A percentile compares a stretch with the other conserved stretches of the same genome.
phyloP scores from a whole-genome alignment of 2,329 filamentous ascomycete species.

The Microcera coccophila region DNA sequence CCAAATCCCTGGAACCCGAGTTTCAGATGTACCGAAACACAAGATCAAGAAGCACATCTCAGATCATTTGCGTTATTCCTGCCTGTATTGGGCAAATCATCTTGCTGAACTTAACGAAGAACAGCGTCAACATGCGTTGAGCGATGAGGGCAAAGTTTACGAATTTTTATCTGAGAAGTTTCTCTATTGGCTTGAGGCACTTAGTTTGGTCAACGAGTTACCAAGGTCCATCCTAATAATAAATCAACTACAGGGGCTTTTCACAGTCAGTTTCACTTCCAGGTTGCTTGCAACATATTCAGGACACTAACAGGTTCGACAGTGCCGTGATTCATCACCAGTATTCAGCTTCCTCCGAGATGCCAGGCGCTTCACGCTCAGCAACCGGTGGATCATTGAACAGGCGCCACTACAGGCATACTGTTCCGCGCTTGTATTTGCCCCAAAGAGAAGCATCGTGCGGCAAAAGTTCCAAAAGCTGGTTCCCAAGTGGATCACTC shows the following conservation, averaged over 20 bases:
- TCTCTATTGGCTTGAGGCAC: slow-evolving; percentile 7
- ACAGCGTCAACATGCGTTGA: not conserved
- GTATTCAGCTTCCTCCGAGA: slow-evolving; percentile 1
- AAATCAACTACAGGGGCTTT: not conserved
- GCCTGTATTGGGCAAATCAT: slow-evolving; percentile 9
- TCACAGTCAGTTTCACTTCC: not conserved
- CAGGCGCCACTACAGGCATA: slow-evolving; percentile 7
- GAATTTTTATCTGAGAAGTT: not conserved
- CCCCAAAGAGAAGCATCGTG: not conserved
- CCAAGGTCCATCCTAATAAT: not conserved
- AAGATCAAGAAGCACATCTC: slow-evolving; percentile 1
- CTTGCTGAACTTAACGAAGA: not conserved
- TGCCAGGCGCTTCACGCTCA: not conserved
- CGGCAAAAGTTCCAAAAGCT: not conserved
- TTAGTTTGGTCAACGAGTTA: not conserved
- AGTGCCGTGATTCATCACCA: not conserved
- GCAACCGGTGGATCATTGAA: slow-evolving; percentile 3
- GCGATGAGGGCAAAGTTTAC: slow-evolving; percentile 4
- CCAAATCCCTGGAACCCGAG: not conserved
- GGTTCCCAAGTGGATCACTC: slow-evolving; percentile 3
- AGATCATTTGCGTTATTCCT: slow-evolving; percentile 1
- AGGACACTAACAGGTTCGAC: not conserved
- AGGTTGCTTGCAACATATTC: not conserved
- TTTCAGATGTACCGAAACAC: not conserved
- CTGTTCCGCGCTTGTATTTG: slow-evolving; percentile 2